Conservation (phyloP, 139 green algal genomes). For the Deuterostichococcus epilithicus region DNA sequence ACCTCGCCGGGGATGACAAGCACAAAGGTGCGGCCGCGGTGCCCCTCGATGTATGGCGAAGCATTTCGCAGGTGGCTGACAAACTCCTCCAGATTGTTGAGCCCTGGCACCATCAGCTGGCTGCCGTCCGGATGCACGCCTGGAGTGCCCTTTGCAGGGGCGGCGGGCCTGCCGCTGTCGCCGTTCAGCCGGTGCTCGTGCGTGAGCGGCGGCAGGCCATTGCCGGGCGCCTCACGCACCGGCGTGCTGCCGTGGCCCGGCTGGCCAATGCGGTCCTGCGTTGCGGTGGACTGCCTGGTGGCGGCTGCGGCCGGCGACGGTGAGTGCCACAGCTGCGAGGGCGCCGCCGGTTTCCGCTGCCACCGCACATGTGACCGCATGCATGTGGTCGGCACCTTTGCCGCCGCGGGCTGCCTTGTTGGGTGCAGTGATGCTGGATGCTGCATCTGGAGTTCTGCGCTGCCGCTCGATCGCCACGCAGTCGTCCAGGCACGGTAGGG, state of each 20-base stretch:
- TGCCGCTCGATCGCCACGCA: too few relatives aligned
- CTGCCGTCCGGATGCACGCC: not conserved
- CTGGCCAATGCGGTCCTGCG: not conserved
- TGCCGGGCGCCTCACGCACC: not conserved
- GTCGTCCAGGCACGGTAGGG: too few relatives aligned
- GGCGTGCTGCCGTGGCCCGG: too few relatives aligned
- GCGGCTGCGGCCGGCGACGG: too few relatives aligned
- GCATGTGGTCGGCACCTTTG: too few relatives aligned
- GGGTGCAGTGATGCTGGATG: too few relatives aligned
- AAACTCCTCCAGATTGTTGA: constrained; percentile 22
- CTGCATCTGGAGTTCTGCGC: too few relatives aligned
- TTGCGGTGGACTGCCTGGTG: not conserved
- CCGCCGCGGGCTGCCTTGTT: too few relatives aligned
- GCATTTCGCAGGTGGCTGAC: constrained; percentile 71
- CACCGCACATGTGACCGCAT: too few relatives aligned
- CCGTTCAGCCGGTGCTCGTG: not conserved
- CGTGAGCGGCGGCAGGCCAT: not conserved
- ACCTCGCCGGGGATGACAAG: constrained; percentile 87
- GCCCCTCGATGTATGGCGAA: constrained; percentile 86
- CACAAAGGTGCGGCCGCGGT: constrained; percentile 84
- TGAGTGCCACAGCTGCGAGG: too few relatives aligned
- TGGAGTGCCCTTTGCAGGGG: not conserved
- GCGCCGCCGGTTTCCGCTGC: too few relatives aligned
- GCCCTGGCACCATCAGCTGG: constrained; percentile 1
- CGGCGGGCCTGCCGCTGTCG: not conserved